Evolutionary conservation across 352 stramenopile species (phyloP).

Genomic region (Aphanomyces astaci): DNA sequence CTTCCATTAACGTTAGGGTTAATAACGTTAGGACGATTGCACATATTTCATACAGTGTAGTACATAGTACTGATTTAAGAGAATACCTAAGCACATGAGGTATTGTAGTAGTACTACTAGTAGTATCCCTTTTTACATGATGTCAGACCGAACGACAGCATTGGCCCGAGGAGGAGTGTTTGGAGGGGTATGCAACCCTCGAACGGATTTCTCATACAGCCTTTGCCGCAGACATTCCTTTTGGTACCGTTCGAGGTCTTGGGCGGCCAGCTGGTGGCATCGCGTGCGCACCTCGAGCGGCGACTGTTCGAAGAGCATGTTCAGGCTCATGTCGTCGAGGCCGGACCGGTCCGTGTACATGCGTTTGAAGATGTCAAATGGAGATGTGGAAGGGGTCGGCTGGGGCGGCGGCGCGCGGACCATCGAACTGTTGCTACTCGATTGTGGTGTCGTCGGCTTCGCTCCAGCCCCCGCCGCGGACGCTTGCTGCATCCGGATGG

Average conservation of each 20-base stretch:
- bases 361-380: conserved; percentile 6
- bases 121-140: neutral
- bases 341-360: conserved; percentile 1
- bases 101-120: too few species aligned
- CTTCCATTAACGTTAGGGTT: too few species aligned
- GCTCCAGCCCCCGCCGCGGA: too few species aligned
- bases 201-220: conserved; percentile 48
- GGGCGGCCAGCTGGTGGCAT: conserved; percentile 40
- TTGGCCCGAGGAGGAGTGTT: neutral
- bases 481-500: neutral
- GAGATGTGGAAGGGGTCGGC: neutral
- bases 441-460: neutral
- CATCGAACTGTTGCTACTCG: neutral
- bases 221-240: conserved; percentile 45
- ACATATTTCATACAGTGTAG: too few species aligned
- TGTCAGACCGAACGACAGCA: neutral
- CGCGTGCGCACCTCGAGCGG: conserved; percentile 29
- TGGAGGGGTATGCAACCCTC: neutral
- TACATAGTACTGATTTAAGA: too few species aligned
- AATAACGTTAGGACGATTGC: too few species aligned
- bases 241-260: conserved; percentile 53
- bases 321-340: conserved; percentile 26
- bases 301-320: conserved; percentile 29
- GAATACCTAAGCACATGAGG: too few species aligned
- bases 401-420: neutral